Conservation (phyloP, 768 basidiomycete species). For the Macrolepiota fuliginosa region DNA sequence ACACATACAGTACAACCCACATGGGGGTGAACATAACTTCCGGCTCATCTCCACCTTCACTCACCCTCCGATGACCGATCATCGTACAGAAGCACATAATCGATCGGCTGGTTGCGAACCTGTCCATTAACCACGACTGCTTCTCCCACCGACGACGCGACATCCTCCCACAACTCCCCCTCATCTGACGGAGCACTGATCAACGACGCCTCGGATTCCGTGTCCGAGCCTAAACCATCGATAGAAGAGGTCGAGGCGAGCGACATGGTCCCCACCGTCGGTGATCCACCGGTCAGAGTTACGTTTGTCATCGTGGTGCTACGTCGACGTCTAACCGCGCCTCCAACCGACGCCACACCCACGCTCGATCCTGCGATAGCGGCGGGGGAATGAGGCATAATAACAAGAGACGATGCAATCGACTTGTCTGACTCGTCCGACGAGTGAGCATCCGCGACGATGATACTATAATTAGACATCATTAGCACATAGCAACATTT, state of each 20-base stretch:
- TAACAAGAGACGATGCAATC: slow-evolving; percentile 62
- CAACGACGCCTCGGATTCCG: slow-evolving; percentile 48
- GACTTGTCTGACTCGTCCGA: slow-evolving; percentile 41
- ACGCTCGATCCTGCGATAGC: slow-evolving; percentile 11
- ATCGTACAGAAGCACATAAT: slow-evolving; percentile 76
- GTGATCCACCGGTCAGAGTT: slow-evolving; percentile 15
- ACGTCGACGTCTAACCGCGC: slow-evolving; percentile 25
- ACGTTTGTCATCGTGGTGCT: slow-evolving; percentile 13
- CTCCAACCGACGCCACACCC: slow-evolving; percentile 6
- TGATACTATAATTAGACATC: slow-evolving; percentile 44
- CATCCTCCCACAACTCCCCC: slow-evolving; percentile 58
- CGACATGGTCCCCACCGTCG: slow-evolving; percentile 18
- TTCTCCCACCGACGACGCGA: slow-evolving; percentile 34
- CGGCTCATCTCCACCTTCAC: neutral
- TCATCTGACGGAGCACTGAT: slow-evolving; percentile 58
- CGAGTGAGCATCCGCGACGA: slow-evolving; percentile 53
- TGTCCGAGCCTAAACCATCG: slow-evolving; percentile 17
- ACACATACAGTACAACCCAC: slow-evolving; percentile 4
- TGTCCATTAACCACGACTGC: slow-evolving; percentile 13
- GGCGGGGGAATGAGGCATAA: slow-evolving; percentile 53
- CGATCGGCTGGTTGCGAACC: slow-evolving; percentile 31
- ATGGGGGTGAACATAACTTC: neutral
- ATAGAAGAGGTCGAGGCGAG: slow-evolving; percentile 16
- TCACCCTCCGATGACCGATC: slow-evolving; percentile 26
- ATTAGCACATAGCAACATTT: neutral